Evolutionary conservation across 768 basidiomycete species (phyloP), one percentile per base, ranked within the genome.

Genomic region (Suillus sp.): DNA sequence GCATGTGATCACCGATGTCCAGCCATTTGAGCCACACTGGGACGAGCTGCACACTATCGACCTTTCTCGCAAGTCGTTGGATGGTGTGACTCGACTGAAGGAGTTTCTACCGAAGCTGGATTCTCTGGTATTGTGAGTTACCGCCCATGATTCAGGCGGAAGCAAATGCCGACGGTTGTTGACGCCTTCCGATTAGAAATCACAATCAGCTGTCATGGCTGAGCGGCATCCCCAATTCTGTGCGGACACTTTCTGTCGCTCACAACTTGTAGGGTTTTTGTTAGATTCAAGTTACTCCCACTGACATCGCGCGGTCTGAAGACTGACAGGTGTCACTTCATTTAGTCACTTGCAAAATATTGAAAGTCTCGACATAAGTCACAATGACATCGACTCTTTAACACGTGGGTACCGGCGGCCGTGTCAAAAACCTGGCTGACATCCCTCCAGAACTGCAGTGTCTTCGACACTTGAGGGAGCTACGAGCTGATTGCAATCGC

Each of bases 11-110:
- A 98, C 96, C 48, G 95, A 98, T 70, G 87, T 95, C 14, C 90
- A 95, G 71, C 95, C 96, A 22, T 97, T 92, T 75, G 93, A 95
- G 71, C 95, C 96, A 27, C 83, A 93, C 72, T 99, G 97, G 97
- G 96, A 98, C 69, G 80, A 84, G 45, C 77, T 99, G 64, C 79
- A 70, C 62, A 75, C 78, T 30, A 88, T 99, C 67, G 89, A 98
- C 72, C 78, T 99, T 61, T 81, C 80, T 43, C 75, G 79, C 58
- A 86, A 84, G 73, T 78, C 79, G 25, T 72, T 87, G 32, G 89
- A 90, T 57, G 87, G 87, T 69, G 82, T 90, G 18, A 86, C 87
- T 43, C 75, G 90, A 62, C 71, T 92, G 67, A 95, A 96, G 70
- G 96, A 98, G 79, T 95, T 98, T 74, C 72, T 98, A 69, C 95